Evolutionary conservation across 208 protist genomes (phyloP).

Genomic region (Wallacemonas sp.): DNA sequence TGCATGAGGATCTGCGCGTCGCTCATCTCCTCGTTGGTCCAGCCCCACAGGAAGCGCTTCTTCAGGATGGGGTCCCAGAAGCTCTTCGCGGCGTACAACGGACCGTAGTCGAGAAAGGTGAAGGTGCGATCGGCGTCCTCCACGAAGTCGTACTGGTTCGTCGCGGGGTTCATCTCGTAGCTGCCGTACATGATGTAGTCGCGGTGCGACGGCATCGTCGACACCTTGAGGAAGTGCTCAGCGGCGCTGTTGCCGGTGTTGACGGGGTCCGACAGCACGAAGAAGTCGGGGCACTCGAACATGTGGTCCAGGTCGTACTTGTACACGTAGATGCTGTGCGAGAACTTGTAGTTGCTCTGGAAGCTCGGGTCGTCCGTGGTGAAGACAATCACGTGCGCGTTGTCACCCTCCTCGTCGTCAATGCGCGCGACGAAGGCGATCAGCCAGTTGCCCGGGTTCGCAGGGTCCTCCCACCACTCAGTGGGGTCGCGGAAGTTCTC

Average conservation of each 20-base stretch:
- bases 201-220: conserved; percentile 42
- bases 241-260: conserved; percentile 11
- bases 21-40: conserved; percentile 44
- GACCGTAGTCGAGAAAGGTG: conserved; percentile 53
- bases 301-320: conserved; percentile 34
- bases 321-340: conserved; percentile 45
- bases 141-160: conserved; percentile 35
- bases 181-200: conserved; percentile 47
- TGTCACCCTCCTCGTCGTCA: conserved; percentile 34
- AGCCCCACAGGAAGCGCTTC: conserved; percentile 50
- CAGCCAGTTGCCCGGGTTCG: conserved; percentile 37
- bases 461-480: conserved; percentile 49
- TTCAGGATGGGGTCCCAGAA: conserved; percentile 55
- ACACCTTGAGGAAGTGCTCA: conserved; percentile 53
- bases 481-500: conserved; percentile 59
- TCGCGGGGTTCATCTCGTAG: conserved; percentile 18
- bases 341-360: conserved; percentile 47
- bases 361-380: conserved; percentile 42
- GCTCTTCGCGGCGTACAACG: conserved; percentile 49
- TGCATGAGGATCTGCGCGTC: conserved; percentile 30
- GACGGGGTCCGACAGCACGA: conserved; percentile 27
- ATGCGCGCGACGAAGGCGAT: conserved; percentile 49
- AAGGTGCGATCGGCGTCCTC: conserved; percentile 32
- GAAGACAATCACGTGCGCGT: conserved; percentile 49
- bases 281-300: conserved; percentile 62